phyloP scores from a whole-genome alignment of 345 rosid species.

The Psidium friedrichsthalianum region DNA sequence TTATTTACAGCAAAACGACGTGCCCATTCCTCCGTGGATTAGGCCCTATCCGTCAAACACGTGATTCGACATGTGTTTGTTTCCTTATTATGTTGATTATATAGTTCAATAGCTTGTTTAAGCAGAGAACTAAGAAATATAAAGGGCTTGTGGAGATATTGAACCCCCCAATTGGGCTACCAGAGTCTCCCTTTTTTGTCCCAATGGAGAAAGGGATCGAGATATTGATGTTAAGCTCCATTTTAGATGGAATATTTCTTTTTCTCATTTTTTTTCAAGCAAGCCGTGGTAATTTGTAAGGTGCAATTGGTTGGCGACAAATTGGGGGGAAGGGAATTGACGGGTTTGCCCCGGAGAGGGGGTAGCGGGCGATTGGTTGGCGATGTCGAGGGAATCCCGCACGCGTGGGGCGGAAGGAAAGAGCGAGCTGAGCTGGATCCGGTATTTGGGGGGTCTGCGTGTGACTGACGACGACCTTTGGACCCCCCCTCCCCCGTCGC shows the following conservation, averaged over 20 bases:
- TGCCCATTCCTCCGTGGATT: background rate
- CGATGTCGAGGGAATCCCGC: background rate
- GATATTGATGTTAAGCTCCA: background rate
- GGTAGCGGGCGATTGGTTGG: background rate
- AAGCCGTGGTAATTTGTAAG: background rate
- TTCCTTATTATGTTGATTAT: background rate
- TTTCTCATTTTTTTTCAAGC: background rate
- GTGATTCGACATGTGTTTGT: accelerated
- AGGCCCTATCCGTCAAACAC: background rate
- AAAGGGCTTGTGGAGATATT: background rate
- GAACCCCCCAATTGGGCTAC: too few species aligned
- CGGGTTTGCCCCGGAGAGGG: constrained; percentile 10
- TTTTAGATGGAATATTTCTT: background rate
- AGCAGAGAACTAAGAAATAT: too few species aligned
- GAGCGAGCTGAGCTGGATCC: constrained; percentile 32
- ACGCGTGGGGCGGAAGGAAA: constrained; percentile 22
- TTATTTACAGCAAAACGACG: background rate
- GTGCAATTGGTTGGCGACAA: background rate
- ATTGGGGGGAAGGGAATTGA: background rate
- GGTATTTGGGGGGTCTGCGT: constrained; percentile 12
- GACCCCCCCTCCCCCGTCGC: background rate
- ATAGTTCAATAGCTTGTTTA: background rate
- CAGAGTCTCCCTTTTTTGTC: too few species aligned
- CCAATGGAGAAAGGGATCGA: background rate
- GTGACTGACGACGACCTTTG: background rate